Conservation (phyloP, 1,139 yeast species). For the Blastobotrys malaysiensis region DNA sequence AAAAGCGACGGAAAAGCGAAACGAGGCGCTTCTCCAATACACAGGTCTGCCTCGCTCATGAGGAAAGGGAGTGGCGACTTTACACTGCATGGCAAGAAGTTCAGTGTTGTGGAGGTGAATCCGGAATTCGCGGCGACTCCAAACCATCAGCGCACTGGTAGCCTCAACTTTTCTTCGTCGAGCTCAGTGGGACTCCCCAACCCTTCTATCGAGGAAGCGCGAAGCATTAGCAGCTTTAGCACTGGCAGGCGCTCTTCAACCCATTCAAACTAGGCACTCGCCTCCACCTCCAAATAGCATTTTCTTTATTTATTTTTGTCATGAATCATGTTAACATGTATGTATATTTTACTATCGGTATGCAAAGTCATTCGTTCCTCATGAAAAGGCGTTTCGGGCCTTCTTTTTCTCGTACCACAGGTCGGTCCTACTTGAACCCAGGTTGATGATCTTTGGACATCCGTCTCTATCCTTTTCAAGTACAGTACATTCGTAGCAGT, state of each 20-base stretch:
- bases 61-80: conserved; percentile 28
- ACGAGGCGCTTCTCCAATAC: conserved; percentile 7
- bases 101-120: conserved; percentile 32
- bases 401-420: conserved; percentile 56
- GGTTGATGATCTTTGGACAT: conserved; percentile 77
- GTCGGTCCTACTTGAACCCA: conserved; percentile 72
- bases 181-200: background rate
- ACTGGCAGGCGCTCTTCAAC: background rate
- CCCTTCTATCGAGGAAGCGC: background rate
- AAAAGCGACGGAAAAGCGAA: conserved; percentile 1
- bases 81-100: conserved; percentile 31
- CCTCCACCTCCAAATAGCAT: background rate
- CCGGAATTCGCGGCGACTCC: conserved; percentile 30
- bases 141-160: conserved; percentile 19
- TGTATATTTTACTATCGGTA: background rate
- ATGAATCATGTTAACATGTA: background rate
- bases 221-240: background rate
- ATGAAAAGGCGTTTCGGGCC: conserved; percentile 10
- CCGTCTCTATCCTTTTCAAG: conserved; percentile 86
- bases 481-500: conserved; percentile 81
- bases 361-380: background rate
- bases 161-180: conserved; percentile 3
- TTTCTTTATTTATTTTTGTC: conserved; percentile 3
- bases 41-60: conserved; percentile 27
- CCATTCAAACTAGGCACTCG: background rate